phyloP scores from a whole-genome alignment of 306 rosid genomes.

The Quillaja saponaria region DNA sequence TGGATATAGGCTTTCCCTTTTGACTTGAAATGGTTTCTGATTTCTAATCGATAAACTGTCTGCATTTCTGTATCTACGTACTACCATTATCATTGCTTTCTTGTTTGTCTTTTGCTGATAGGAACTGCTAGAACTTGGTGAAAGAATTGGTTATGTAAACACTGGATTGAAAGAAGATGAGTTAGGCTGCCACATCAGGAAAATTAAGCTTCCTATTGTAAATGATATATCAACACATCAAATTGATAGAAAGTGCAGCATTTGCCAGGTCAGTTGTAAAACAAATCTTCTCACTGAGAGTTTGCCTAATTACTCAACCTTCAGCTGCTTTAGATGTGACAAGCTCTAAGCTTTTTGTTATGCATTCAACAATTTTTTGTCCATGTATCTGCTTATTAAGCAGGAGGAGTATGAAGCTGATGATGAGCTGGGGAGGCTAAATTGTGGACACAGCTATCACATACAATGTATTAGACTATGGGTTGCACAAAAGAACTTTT shows the following conservation, averaged over 20 bases:
- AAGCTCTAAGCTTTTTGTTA: not conserved
- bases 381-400: constrained; percentile 12
- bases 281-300: not conserved
- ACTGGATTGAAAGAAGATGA: constrained; percentile 91
- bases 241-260: constrained; percentile 71
- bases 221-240: constrained; percentile 54
- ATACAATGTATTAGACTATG: constrained; percentile 80
- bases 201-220: constrained; percentile 43
- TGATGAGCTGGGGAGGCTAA: constrained; percentile 85
- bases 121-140: constrained; percentile 90
- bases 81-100: constrained; percentile 8
- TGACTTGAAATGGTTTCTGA: not conserved
- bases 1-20: not conserved
- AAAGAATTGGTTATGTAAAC: constrained; percentile 83
- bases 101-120: constrained; percentile 31
- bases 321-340: not conserved
- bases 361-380: not conserved
- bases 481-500: constrained; percentile 80
- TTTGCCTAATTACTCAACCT: not conserved
- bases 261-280: constrained; percentile 74
- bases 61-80: constrained; percentile 2
- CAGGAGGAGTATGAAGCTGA: constrained; percentile 89
- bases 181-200: constrained; percentile 55
- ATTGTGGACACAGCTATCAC: constrained; percentile 83
- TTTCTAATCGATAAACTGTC: not conserved